Conservation (phyloP, 352 stramenopile genomes). For the Globisporangium cylindrosporum region DNA sequence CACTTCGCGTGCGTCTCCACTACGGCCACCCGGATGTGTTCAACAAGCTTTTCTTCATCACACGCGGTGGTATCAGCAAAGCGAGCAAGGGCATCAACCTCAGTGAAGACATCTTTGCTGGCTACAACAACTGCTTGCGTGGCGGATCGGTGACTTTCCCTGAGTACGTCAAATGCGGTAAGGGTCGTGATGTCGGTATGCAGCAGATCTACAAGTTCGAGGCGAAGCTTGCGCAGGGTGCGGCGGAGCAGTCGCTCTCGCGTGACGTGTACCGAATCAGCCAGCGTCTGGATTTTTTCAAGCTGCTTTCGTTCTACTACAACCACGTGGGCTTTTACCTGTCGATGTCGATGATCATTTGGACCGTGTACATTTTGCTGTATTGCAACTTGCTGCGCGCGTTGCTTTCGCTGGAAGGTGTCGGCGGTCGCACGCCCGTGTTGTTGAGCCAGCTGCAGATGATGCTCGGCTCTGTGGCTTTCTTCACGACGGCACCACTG, state of each 20-base stretch:
- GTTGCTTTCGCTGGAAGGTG: slow-evolving; percentile 91
- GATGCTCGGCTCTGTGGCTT: slow-evolving; percentile 94
- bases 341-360: slow-evolving; percentile 96
- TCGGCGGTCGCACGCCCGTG: slow-evolving; percentile 91
- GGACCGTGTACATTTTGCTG: slow-evolving; percentile 96
- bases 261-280: slow-evolving; percentile 97
- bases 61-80: slow-evolving; percentile 97
- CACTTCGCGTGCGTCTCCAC: slow-evolving; percentile 96
- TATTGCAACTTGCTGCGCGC: slow-evolving; percentile 95
- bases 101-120: slow-evolving; percentile 99
- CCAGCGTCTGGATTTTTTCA: slow-evolving; percentile 97
- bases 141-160: slow-evolving; percentile 96
- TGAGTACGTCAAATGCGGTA: slow-evolving; percentile 99
- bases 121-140: slow-evolving; percentile 98
- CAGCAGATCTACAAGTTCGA: slow-evolving; percentile 99
- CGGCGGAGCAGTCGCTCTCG: slow-evolving; percentile 97
- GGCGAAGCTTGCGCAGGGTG: slow-evolving; percentile 96
- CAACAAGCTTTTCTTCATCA: slow-evolving; percentile 99
- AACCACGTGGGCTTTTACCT: slow-evolving; percentile 99
- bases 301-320: slow-evolving; percentile 99
- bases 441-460: slow-evolving; percentile 95
- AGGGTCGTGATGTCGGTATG: slow-evolving; percentile 99
- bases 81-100: slow-evolving; percentile 99
- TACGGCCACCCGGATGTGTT: slow-evolving; percentile 99
- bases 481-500: slow-evolving; percentile 97